Percentiles rank a stretch among this genome's conserved stretches.
Evolutionary conservation across 73 alveolate genomes (phyloP).

Genomic region (Paraurostyla sp.): DNA sequence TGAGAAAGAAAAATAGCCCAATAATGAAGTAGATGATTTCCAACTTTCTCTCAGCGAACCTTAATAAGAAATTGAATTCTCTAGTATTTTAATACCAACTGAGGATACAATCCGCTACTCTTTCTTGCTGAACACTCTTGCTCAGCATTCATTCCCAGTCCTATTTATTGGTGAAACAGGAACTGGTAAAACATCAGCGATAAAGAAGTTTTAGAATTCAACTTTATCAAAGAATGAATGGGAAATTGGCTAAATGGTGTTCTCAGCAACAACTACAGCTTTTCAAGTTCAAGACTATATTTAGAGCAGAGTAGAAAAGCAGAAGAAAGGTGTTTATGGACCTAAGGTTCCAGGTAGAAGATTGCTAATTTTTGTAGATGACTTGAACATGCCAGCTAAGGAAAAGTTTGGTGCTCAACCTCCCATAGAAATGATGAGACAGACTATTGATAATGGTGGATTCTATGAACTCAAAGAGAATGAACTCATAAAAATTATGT

Average conservation of each 20-base stretch:
- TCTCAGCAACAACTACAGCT: slow-evolving; percentile 62
- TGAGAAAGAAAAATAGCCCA: not conserved
- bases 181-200: slow-evolving; percentile 94
- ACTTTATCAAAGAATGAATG: slow-evolving; percentile 69
- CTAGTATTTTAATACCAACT: slow-evolving; percentile 92
- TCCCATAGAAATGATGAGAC: slow-evolving; percentile 96
- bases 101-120: slow-evolving; percentile 90
- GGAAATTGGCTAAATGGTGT: slow-evolving; percentile 37
- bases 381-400: slow-evolving; percentile 98
- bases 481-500: slow-evolving; percentile 90
- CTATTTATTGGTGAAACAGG: slow-evolving; percentile 95
- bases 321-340: slow-evolving; percentile 91
- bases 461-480: slow-evolving; percentile 92
- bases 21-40: not conserved
- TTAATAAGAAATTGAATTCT: slow-evolving; percentile 78
- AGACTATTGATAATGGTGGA: slow-evolving; percentile 94
- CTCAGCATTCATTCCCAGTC: slow-evolving; percentile 68
- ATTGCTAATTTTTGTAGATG: slow-evolving; percentile 95
- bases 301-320: slow-evolving; percentile 77
- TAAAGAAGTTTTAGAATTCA: slow-evolving; percentile 85
- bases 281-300: slow-evolving; percentile 66
- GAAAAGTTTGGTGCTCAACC: slow-evolving; percentile 98
- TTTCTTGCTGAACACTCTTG: slow-evolving; percentile 75
- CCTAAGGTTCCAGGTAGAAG: slow-evolving; percentile 94
- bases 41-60: slow-evolving; percentile 67